Evolutionary conservation across 495 filamentous ascomycete species (phyloP).

Genomic region (Podospora sp.): DNA sequence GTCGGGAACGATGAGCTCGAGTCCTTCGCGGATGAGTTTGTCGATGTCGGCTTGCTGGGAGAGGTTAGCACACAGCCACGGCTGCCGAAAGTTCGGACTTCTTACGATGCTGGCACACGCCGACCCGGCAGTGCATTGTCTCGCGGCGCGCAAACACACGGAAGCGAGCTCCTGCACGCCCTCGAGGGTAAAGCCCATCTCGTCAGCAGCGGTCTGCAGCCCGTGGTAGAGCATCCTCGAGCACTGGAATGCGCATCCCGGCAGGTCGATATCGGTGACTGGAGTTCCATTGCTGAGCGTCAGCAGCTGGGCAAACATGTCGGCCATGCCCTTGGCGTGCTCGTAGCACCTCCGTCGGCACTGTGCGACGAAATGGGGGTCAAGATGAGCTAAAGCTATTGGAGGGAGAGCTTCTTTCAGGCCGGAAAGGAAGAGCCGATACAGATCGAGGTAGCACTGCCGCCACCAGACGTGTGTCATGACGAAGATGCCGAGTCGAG

Average conservation of each 20-base stretch:
- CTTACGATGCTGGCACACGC: conserved; percentile 48
- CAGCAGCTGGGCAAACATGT: conserved; percentile 49
- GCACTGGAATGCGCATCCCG: conserved; percentile 54
- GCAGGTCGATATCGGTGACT: conserved; percentile 50
- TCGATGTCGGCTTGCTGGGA: conserved; percentile 49
- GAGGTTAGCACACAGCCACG: conserved; percentile 20
- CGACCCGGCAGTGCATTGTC: conserved; percentile 32
- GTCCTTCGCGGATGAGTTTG: conserved; percentile 43
- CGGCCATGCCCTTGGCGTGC: conserved; percentile 51
- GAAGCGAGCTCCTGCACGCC: conserved; percentile 32
- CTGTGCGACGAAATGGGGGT: conserved; percentile 42
- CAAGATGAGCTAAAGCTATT: conserved; percentile 39
- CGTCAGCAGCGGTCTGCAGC: conserved; percentile 27
- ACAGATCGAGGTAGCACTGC: conserved; percentile 54
- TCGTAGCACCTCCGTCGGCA: conserved; percentile 47
- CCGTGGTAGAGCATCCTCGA: conserved; percentile 45
- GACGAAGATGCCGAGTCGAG: conserved; percentile 49
- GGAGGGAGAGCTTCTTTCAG: conserved; percentile 48
- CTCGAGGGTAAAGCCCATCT: conserved; percentile 32
- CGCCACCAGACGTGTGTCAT: conserved; percentile 57
- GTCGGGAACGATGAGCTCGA: conserved; percentile 21
- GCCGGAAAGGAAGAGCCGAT: conserved; percentile 47
- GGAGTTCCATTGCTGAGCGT: conserved; percentile 43
- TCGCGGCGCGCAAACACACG: conserved; percentile 35
- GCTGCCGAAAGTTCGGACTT: background rate